Conservation (phyloP, 495 filamentous ascomycete genomes). For the Choiromyces venosus region DNA sequence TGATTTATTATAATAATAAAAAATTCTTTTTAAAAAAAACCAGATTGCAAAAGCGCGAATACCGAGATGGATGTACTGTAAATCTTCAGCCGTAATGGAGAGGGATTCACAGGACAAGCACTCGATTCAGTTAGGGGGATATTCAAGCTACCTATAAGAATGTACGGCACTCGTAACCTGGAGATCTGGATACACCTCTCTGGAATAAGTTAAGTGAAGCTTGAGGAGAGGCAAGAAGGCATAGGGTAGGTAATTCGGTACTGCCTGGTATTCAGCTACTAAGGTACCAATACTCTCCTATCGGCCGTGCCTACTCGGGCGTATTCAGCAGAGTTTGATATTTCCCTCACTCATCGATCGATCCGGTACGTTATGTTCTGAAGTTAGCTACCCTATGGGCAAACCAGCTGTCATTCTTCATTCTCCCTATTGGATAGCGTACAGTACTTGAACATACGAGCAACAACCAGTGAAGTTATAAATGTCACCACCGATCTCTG, state of each 20-base stretch:
- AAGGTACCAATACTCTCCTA: not conserved
- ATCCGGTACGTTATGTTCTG: not conserved
- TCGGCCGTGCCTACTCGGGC: too few species aligned
- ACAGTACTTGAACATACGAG: too few species aligned
- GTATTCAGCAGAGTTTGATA: not conserved
- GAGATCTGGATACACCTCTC: not conserved
- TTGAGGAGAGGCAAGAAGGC: not conserved
- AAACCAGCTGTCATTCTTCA: not conserved
- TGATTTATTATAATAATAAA: not conserved
- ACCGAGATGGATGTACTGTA: not conserved
- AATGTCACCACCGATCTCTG: too few species aligned
- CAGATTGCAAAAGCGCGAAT: not conserved
- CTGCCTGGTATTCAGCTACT: too few species aligned
- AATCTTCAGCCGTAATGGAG: not conserved
- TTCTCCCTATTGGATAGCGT: too few species aligned
- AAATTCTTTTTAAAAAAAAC: not conserved
- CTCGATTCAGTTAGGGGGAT: not conserved
- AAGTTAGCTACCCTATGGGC: not conserved
- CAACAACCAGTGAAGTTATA: too few species aligned
- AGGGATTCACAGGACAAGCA: not conserved
- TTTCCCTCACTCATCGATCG: not conserved
- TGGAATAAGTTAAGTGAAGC: not conserved
- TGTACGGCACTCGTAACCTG: not conserved
- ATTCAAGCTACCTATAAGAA: not conserved
- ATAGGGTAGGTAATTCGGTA: too few species aligned